These are phyloP conservation scores for Epichloe aotearoae DNA, from an alignment of 2,329 filamentous ascomycete species.

Conservation along the genomic window DNA sequence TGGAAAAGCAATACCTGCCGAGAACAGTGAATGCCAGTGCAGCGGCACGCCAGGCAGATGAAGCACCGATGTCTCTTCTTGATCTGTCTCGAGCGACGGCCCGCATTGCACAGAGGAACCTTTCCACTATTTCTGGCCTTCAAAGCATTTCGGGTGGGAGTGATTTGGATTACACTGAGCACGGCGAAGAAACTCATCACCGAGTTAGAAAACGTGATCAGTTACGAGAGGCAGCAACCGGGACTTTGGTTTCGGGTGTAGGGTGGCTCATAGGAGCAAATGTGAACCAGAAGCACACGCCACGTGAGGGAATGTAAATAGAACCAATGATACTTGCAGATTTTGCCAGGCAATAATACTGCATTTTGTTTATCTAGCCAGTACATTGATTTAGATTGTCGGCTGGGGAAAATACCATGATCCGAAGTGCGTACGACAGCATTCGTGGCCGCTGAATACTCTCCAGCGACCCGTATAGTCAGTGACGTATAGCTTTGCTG, in stretches of 20 bases:
- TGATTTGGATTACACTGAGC: conserved; percentile 5
- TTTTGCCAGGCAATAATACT: not conserved
- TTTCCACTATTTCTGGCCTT: conserved; percentile 41
- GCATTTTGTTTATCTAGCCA: not conserved
- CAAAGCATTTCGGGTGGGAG: conserved; percentile 18
- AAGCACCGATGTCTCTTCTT: conserved; percentile 52
- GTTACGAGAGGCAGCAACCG: conserved; percentile 50
- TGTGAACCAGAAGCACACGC: conserved; percentile 11
- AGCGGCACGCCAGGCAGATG: conserved; percentile 29
- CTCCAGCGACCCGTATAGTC: not conserved
- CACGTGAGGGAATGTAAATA: not conserved
- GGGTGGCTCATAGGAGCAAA: conserved; percentile 55
- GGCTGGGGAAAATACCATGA: not conserved
- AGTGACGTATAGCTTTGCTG: not conserved
- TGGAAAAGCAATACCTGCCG: conserved; percentile 13
- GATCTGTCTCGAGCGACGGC: conserved; percentile 50
- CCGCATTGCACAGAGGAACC: conserved; percentile 42
- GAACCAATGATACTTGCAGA: not conserved
- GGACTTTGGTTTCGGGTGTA: conserved; percentile 52
- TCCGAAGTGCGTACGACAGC: not conserved
- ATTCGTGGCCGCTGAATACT: not conserved
- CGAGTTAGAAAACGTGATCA: conserved; percentile 59
- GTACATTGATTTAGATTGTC: not conserved
- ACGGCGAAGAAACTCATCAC: conserved; percentile 19
- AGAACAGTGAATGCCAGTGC: conserved; percentile 22